These are phyloP conservation scores for Lodderomyces elongisporus DNA, from an alignment of 1,139 yeast genomes.

Conservation along the genomic window DNA sequence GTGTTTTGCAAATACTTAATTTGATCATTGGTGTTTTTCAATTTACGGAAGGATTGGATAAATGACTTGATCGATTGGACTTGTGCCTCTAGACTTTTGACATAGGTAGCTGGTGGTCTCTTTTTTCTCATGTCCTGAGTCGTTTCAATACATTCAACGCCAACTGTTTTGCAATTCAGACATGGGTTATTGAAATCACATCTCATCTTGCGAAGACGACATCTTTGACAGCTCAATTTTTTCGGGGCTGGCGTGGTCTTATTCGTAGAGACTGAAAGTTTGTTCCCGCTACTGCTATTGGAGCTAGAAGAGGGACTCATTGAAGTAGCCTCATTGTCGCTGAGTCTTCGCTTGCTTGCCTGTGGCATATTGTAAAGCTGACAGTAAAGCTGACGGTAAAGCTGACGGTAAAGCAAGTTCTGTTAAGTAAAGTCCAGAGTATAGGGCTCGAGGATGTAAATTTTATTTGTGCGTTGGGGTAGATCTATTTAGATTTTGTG, in stretches of 20 bases:
- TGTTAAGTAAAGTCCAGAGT: too few relatives aligned
- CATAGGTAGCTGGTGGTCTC: slow-evolving; percentile 49
- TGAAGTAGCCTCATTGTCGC: too few relatives aligned
- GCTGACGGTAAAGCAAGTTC: too few relatives aligned
- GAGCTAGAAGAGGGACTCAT: too few relatives aligned
- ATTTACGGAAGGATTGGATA: slow-evolving; percentile 20
- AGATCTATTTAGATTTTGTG: too few relatives aligned
- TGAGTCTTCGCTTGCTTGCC: too few relatives aligned
- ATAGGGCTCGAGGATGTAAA: too few relatives aligned
- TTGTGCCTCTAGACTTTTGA: slow-evolving; percentile 30
- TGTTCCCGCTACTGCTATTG: background rate
- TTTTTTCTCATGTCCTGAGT: slow-evolving; percentile 50
- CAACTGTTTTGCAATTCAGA: slow-evolving; percentile 40
- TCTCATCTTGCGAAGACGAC: slow-evolving; percentile 50
- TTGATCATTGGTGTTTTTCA: slow-evolving; percentile 18
- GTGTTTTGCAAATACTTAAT: slow-evolving; percentile 18
- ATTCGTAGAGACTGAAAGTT: too few relatives aligned
- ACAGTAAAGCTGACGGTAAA: too few relatives aligned
- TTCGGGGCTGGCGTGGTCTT: slow-evolving; percentile 4
- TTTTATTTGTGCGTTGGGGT: too few relatives aligned
- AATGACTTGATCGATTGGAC: slow-evolving; percentile 21
- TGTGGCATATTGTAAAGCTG: too few relatives aligned
- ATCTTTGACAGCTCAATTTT: slow-evolving; percentile 39
- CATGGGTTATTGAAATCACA: slow-evolving; percentile 52
- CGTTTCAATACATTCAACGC: slow-evolving; percentile 46